phyloP scores from a whole-genome alignment of 2,329 filamentous ascomycete species.

The Xylaria sp. region DNA sequence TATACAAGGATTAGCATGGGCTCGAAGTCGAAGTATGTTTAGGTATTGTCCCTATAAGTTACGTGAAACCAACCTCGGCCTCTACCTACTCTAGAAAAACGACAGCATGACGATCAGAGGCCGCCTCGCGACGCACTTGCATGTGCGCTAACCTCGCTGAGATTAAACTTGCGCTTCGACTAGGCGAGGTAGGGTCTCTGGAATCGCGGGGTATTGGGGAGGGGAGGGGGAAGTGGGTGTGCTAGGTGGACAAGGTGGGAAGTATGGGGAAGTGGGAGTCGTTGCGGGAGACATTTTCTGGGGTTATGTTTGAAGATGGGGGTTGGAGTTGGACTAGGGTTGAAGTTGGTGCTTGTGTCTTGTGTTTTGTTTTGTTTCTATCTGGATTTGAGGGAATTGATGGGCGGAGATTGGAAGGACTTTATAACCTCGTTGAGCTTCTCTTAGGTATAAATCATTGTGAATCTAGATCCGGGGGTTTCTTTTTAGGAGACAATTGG shows the following conservation, averaged over 20 bases:
- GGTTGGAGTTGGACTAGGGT: neutral
- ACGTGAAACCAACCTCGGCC: too few relatives aligned
- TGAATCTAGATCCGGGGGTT: neutral
- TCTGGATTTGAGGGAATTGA: neutral
- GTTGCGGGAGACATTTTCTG: neutral
- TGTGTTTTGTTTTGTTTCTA: neutral
- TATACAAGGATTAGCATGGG: too few relatives aligned
- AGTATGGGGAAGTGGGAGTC: neutral
- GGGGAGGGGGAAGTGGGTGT: constrained; percentile 13
- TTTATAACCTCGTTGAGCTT: neutral
- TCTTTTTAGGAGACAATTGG: neutral
- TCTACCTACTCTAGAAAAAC: too few relatives aligned
- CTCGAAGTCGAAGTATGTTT: too few relatives aligned
- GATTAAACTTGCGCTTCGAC: constrained; percentile 23
- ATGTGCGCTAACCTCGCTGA: constrained; percentile 30
- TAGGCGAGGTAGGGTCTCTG: too few relatives aligned
- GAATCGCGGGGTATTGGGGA: constrained; percentile 28
- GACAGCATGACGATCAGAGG: too few relatives aligned
- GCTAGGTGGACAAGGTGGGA: neutral
- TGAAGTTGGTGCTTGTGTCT: neutral
- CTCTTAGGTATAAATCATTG: neutral
- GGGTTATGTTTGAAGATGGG: neutral
- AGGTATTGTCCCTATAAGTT: too few relatives aligned
- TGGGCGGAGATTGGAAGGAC: neutral
- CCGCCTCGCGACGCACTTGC: constrained; percentile 39